A percentile compares a stretch with the other conserved stretches of the same genome.
These are phyloP conservation scores for Botrytis cinerea DNA, from an alignment of 2,329 filamentous ascomycete genomes.

Conservation along the genomic window DNA sequence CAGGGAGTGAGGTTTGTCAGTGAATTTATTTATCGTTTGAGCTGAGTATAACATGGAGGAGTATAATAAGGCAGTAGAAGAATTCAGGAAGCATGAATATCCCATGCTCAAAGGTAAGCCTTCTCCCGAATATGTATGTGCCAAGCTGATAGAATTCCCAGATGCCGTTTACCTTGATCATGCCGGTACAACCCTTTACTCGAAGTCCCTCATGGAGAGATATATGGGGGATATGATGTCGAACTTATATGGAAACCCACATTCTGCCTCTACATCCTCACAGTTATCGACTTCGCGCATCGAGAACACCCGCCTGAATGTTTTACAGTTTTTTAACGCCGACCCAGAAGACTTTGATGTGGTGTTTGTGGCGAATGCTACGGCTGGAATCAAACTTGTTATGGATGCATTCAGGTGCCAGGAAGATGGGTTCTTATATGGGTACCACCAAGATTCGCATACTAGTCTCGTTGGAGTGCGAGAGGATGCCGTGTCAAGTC, in stretches of 20 bases:
- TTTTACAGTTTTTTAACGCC: slow-evolving; percentile 77
- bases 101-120: slow-evolving; percentile 66
- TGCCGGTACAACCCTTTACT: slow-evolving; percentile 84
- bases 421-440: slow-evolving; percentile 74
- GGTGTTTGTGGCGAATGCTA: slow-evolving; percentile 90
- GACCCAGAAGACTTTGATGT: slow-evolving; percentile 81
- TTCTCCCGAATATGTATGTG: background rate
- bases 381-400: slow-evolving; percentile 85
- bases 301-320: slow-evolving; percentile 71
- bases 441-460: slow-evolving; percentile 81
- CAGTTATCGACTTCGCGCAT: slow-evolving; percentile 73
- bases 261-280: slow-evolving; percentile 81
- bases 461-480: slow-evolving; percentile 84
- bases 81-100: slow-evolving; percentile 61
- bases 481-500: slow-evolving; percentile 64
- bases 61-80: slow-evolving; percentile 63
- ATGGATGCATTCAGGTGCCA: slow-evolving; percentile 72
- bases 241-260: slow-evolving; percentile 86
- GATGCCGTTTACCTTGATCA: slow-evolving; percentile 75
- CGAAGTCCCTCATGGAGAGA: slow-evolving; percentile 76
- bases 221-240: slow-evolving; percentile 73
- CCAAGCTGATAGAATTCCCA: slow-evolving; percentile 26
- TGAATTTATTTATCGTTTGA: slow-evolving; percentile 9
- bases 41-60: slow-evolving; percentile 25
- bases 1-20: background rate